Evolutionary conservation across 371 early-diverging fungal species (phyloP), one percentile per base, ranked within the genome.

Genomic region (Smittium mucronatum): DNA sequence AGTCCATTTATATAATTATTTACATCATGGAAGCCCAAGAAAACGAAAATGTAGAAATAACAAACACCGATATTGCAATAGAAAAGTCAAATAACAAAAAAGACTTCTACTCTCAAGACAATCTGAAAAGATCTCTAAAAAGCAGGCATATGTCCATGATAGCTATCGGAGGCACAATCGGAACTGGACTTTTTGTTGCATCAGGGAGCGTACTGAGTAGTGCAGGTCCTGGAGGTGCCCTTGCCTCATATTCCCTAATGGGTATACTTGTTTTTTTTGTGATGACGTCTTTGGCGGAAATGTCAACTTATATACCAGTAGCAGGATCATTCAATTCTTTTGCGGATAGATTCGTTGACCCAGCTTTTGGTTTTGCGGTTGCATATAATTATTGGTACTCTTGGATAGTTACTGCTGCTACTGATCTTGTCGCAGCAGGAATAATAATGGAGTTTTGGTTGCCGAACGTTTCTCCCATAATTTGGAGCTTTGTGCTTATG

Each of bases 161-260:
- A 64, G 85, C 88, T 61, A 83, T 89, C 26, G 88, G 88, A 74
- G 89, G 89, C 57, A 88, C 89, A 0, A 87, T 90, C 58, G 89
- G 90, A 69, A 94, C 93, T 34, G 94, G 94, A 63, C 80, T 94
- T 25, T 94, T 93, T 78, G 81, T 94, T 69, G 90, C 86, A 34
- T 89, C 91, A 68, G 94, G 94, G 34, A 72, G 79, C 17, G 85
- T 88, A 11, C 85, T 94, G 64, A 81, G 84, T 0, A 74, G 74
- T 2, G 93, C 89, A 28, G 94, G 94, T 8, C 91, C 93, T 29
- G 89, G 84, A 17, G 91, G 93, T 67, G 84, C 88, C 1, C 75
- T 91, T 71, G 77, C 90, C 2, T 89, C 87, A 32, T 94, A 88
- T 64, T 72, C 72, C 30, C 71, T 87, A 63, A 86, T 89, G 25